Percentiles rank a stretch among this genome's conserved stretches.
Evolutionary conservation across 2,329 filamentous ascomycete genomes (phyloP).

Genomic region (Aspergillus sp.): DNA sequence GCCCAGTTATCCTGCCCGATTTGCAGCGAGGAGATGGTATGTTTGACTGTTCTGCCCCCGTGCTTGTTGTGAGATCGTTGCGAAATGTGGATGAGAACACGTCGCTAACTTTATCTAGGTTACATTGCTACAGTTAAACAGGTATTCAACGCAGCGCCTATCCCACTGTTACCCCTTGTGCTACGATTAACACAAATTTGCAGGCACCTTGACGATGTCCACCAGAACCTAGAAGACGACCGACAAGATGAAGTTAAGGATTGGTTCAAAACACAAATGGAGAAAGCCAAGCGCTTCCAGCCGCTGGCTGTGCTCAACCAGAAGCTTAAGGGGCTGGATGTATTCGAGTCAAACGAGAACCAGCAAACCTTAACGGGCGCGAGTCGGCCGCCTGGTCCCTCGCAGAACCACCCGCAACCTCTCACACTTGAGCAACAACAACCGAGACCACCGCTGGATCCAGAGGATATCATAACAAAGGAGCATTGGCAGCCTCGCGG

Average conservation of each 20-base stretch:
- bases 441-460: slow-evolving; percentile 58
- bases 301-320: slow-evolving; percentile 89
- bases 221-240: slow-evolving; percentile 83
- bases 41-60: slow-evolving; percentile 19
- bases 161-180: neutral
- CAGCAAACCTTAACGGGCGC: slow-evolving; percentile 42
- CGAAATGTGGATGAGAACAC: neutral
- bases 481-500: slow-evolving; percentile 83
- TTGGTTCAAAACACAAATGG: slow-evolving; percentile 93
- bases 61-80: neutral
- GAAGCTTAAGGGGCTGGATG: slow-evolving; percentile 86
- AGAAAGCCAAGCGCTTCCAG: slow-evolving; percentile 90
- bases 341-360: slow-evolving; percentile 88
- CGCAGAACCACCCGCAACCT: slow-evolving; percentile 30
- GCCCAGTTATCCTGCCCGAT: slow-evolving; percentile 89
- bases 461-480: slow-evolving; percentile 85
- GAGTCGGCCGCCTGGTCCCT: slow-evolving; percentile 30
- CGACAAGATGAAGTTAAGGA: slow-evolving; percentile 94
- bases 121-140: slow-evolving; percentile 88
- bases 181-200: slow-evolving; percentile 18
- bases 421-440: slow-evolving; percentile 13
- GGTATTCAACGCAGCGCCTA: slow-evolving; percentile 43
- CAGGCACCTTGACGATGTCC: slow-evolving; percentile 80
- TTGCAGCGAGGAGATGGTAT: slow-evolving; percentile 95
- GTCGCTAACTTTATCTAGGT: slow-evolving; percentile 55